These are phyloP conservation scores for Perkinsus marinus DNA, from an alignment of 169 alveolate species.

Conservation along the genomic window DNA sequence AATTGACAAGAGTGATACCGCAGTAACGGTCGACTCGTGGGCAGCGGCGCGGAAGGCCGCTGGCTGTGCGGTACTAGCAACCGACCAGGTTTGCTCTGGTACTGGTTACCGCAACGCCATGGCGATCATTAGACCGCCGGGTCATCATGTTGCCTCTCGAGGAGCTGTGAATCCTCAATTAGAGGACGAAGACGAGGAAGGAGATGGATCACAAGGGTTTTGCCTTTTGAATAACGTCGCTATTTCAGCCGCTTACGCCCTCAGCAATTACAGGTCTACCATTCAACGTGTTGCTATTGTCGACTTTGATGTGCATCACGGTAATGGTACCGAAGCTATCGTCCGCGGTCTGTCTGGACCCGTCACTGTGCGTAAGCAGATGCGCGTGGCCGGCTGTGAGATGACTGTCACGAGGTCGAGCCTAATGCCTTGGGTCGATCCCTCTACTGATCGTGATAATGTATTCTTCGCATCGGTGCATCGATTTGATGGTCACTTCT, in stretches of 20 bases:
- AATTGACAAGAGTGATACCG: constrained; percentile 23
- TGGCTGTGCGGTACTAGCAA: constrained; percentile 22
- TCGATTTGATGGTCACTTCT: constrained; percentile 53
- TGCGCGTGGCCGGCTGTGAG: background rate
- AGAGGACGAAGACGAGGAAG: background rate
- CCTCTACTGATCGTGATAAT: constrained; percentile 45
- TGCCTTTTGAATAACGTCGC: constrained; percentile 94
- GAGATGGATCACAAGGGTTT: constrained; percentile 84
- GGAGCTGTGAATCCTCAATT: background rate
- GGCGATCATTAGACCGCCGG: background rate
- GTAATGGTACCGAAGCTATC: constrained; percentile 98
- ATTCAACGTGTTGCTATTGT: constrained; percentile 86
- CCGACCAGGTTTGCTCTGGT: background rate
- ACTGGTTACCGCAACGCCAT: background rate
- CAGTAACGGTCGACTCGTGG: constrained; percentile 68
- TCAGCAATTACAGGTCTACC: constrained; percentile 5
- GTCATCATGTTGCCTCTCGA: background rate
- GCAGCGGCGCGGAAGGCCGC: constrained; percentile 65
- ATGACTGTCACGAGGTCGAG: background rate
- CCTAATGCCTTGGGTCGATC: constrained; percentile 19
- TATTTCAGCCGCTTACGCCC: constrained; percentile 92
- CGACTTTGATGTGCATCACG: constrained; percentile 99
- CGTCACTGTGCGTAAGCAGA: background rate
- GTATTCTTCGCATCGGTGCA: constrained; percentile 63
- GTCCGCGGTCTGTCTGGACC: constrained; percentile 24